Conservation (phyloP, 2,329 filamentous ascomycete genomes). For the Scopulariopsis brevicaulis region DNA sequence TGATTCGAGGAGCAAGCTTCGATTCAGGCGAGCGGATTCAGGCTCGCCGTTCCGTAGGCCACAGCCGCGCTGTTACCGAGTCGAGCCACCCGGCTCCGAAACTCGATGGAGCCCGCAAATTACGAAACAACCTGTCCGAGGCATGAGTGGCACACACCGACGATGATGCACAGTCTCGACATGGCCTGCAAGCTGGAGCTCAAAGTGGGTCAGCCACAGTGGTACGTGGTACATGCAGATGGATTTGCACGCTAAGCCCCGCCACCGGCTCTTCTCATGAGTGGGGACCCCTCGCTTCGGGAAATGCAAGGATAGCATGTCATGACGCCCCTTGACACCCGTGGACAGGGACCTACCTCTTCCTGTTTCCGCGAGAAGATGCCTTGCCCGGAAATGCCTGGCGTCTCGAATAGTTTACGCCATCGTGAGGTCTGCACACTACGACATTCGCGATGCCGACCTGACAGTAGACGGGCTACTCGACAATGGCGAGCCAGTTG, state of each 20-base stretch:
- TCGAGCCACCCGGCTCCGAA: not conserved
- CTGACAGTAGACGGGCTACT: not conserved
- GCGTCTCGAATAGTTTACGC: no score
- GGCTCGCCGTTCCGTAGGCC: not conserved
- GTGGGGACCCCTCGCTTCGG: slow-evolving; percentile 1
- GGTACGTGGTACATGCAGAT: not conserved
- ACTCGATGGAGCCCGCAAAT: not conserved
- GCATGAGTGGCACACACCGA: no score
- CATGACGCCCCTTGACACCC: not conserved
- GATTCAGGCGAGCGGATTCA: not conserved
- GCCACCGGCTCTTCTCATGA: not conserved
- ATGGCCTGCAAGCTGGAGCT: not conserved
- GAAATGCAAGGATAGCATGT: not conserved
- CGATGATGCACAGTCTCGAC: no score
- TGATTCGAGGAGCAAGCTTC: not conserved
- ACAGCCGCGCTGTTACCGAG: not conserved
- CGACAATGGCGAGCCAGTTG: not conserved
- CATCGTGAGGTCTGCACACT: no score
- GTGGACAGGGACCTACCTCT: no score
- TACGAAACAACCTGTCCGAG: no score
- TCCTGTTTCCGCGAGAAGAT: no score
- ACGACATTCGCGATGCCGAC: no score
- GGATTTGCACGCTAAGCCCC: not conserved
- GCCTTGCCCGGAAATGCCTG: no score
- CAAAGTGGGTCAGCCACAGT: not conserved